Evolutionary conservation across 169 alveolate genomes (phyloP).

Genomic region (Condylostoma magnum): DNA sequence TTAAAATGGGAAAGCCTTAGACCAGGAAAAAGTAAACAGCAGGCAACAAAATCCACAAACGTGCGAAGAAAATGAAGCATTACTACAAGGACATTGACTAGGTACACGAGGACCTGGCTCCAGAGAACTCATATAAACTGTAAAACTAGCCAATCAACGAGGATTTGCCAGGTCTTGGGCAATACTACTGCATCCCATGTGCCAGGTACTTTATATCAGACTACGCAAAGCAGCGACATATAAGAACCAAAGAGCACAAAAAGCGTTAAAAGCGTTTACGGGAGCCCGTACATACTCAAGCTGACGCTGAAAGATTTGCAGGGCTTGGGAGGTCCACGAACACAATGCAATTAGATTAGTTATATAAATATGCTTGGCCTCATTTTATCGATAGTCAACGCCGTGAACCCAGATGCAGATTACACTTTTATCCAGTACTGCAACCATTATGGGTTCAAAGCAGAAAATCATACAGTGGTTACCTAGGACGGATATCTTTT

Average conservation of each 20-base stretch:
- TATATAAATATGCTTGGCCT: too few species aligned
- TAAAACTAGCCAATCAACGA: conserved; percentile 28
- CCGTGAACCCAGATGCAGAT: neutral
- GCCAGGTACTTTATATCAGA: conserved; percentile 59
- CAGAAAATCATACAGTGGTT: conserved; percentile 36
- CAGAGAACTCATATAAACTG: conserved; percentile 27
- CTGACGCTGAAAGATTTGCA: conserved; percentile 17
- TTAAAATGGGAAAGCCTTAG: conserved; percentile 31
- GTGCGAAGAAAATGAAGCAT: conserved; percentile 31
- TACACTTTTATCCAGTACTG: neutral
- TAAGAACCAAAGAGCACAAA: conserved; percentile 50
- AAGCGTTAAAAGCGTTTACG: conserved; percentile 35
- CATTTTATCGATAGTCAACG: too few species aligned
- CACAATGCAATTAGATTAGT: too few species aligned
- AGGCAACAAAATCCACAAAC: conserved; percentile 9
- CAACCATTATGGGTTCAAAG: conserved; percentile 17
- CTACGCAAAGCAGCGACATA: conserved; percentile 35
- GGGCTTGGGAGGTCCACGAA: too few species aligned
- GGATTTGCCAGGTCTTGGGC: conserved; percentile 64
- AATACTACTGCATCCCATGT: conserved; percentile 56
- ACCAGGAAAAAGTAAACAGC: conserved; percentile 34
- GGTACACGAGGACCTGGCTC: conserved; percentile 33
- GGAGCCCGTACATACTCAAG: conserved; percentile 56
- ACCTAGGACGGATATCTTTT: conserved; percentile 66
- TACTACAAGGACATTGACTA: conserved; percentile 36